phyloP scores from a whole-genome alignment of 441 rosid species.

The Metrosideros polymorpha region DNA sequence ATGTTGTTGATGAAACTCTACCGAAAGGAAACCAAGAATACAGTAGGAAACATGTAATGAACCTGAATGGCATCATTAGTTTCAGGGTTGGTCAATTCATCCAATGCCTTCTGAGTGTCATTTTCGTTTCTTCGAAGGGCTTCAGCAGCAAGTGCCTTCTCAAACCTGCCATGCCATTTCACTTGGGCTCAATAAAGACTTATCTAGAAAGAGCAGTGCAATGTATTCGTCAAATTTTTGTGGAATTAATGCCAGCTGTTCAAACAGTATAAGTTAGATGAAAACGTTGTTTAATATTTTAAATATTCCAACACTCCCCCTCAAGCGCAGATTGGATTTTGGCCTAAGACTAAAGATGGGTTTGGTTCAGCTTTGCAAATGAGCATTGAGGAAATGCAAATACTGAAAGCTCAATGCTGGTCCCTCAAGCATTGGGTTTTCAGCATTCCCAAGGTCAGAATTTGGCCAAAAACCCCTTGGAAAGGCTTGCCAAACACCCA shows the following conservation, averaged over 20 bases:
- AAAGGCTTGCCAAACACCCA: too few relatives aligned
- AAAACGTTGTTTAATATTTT: background rate
- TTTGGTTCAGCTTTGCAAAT: too few relatives aligned
- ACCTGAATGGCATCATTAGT: slow-evolving; percentile 59
- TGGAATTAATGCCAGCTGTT: background rate
- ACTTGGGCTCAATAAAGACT: background rate
- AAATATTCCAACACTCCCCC: background rate
- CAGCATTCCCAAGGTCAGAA: too few relatives aligned
- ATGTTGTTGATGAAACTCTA: background rate
- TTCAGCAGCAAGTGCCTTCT: slow-evolving; percentile 74
- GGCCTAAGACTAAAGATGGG: background rate
- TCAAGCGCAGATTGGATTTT: background rate
- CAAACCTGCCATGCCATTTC: slow-evolving; percentile 44
- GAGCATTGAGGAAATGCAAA: too few relatives aligned
- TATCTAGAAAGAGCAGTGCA: background rate
- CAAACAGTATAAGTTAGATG: background rate
- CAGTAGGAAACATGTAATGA: background rate
- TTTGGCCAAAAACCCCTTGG: too few relatives aligned
- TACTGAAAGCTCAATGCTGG: too few relatives aligned
- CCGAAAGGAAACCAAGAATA: background rate
- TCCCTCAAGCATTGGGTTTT: too few relatives aligned
- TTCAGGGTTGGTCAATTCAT: slow-evolving; percentile 71
- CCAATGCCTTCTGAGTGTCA: slow-evolving; percentile 63
- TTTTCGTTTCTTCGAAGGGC: slow-evolving; percentile 81
- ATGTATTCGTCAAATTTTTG: background rate